These are phyloP conservation scores for Decorospora gaudefroyi DNA, from an alignment of 2,329 filamentous ascomycete species.

Conservation along the genomic window DNA sequence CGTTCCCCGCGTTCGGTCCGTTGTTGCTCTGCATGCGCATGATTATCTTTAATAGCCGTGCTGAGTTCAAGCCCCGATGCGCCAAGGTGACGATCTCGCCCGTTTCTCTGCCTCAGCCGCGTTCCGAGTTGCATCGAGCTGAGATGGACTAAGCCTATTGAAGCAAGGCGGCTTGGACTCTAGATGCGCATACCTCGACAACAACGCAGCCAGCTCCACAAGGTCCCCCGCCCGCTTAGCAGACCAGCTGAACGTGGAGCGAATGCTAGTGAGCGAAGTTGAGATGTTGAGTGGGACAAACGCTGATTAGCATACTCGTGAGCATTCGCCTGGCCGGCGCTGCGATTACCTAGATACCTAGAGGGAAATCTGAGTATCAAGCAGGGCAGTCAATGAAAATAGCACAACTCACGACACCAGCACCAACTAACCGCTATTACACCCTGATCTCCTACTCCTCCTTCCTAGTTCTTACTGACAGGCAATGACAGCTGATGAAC, in stretches of 20 bases:
- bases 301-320: no score
- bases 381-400: no score
- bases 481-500: slow-evolving; percentile 3
- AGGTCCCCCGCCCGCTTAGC: no score
- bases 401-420: background rate
- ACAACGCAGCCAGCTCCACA: slow-evolving; percentile 12
- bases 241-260: no score
- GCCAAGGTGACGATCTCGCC: slow-evolving; percentile 9
- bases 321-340: no score
- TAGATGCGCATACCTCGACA: slow-evolving; percentile 9
- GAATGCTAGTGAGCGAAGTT: no score
- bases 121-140: no score
- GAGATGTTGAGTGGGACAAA: no score
- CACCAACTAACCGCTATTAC: slow-evolving; percentile 2
- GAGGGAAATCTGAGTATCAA: no score
- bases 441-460: slow-evolving; percentile 1
- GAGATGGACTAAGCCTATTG: slow-evolving; percentile 2
- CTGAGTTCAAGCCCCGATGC: slow-evolving; percentile 4
- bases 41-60: slow-evolving; percentile 4
- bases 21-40: slow-evolving; percentile 1
- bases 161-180: slow-evolving; percentile 4
- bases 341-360: no score
- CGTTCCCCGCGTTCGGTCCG: slow-evolving; percentile 6
- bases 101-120: background rate
- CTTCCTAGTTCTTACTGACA: slow-evolving; percentile 6